phyloP scores from a whole-genome alignment of 2,329 filamentous ascomycete species.

The Cercospora sp. region DNA sequence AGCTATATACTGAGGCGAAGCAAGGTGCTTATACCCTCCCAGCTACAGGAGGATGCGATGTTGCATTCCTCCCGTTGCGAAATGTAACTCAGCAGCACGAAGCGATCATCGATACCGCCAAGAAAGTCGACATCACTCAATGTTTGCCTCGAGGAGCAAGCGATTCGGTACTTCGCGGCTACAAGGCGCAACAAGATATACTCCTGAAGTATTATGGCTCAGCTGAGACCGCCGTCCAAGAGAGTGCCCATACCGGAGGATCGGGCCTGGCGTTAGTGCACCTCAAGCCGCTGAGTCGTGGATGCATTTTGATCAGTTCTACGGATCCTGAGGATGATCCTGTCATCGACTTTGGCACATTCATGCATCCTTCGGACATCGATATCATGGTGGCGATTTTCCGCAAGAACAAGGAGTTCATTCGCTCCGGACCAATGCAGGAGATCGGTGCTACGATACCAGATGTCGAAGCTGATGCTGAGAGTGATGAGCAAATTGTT shows the following conservation, averaged over 20 bases:
- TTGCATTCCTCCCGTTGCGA: background rate
- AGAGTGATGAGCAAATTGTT: background rate
- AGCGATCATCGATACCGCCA: background rate
- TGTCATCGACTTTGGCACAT: background rate
- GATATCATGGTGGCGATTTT: background rate
- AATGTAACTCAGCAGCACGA: background rate
- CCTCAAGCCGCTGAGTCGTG: background rate
- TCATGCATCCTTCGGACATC: background rate
- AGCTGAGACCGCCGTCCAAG: background rate
- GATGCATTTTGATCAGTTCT: background rate
- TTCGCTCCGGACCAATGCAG: background rate
- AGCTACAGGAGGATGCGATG: background rate
- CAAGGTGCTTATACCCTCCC: background rate
- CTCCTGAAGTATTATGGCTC: background rate
- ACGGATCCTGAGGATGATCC: background rate
- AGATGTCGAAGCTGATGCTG: background rate
- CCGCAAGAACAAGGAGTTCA: background rate
- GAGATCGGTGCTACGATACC: background rate
- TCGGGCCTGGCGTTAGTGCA: background rate
- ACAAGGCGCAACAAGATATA: background rate
- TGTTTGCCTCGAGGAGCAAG: background rate
- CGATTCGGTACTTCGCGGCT: background rate
- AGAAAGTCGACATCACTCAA: background rate
- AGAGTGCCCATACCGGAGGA: background rate
- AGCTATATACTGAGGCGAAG: background rate